Base-by-base conservation (phyloP, 257 asterid genomes). In the Solanum pinnatisectum region DNA sequence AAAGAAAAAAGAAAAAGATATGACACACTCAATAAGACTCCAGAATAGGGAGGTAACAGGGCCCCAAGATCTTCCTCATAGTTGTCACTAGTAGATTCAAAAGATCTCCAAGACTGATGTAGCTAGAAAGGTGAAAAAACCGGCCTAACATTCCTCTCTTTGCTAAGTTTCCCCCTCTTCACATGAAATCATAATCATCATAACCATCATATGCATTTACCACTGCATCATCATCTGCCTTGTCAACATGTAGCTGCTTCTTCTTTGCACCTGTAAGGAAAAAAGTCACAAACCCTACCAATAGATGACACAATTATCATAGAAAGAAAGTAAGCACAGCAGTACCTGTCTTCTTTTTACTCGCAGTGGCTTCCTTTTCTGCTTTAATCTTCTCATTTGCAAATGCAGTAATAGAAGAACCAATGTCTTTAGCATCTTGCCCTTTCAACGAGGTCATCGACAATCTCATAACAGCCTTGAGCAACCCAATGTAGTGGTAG, bases 321-420 rank as follows among this genome's bases (percentile, higher is more conserved):
- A 82, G 18, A 37, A 46, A 36, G 52, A 5, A 49, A 27, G 44
- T 5, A 49, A 3, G 25, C 42, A 49, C 30, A 30, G 42, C 71
- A 22, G 42, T 91, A 96, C 99, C 96, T 71, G 97, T 88, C 92
- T 95, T 98, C 96, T 96, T 97, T 90, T 96, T 97, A 92, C 96
- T 93, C 12, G 98, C 95, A 90, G 92, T 96, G 42, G 98, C 97
- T 87, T 97, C 99, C 88, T 96, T 96, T 91, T 98, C 99, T 8
- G 96, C 98, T 89, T 96, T 98, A 67, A 98, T 94, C 92, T 98
- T 98, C 90, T 98, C 99, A 87, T 96, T 96, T 84, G 99, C 99
- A 65, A 98, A 93, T 84, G 99, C 99, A 81, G 99, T 92, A 85
- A 98, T 89, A 5, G 99, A 93, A 81, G 99, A 96, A 23, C 98